Base-by-base conservation (phyloP, 768 basidiomycete species). In the Rubroboletus pulcherrimus region DNA sequence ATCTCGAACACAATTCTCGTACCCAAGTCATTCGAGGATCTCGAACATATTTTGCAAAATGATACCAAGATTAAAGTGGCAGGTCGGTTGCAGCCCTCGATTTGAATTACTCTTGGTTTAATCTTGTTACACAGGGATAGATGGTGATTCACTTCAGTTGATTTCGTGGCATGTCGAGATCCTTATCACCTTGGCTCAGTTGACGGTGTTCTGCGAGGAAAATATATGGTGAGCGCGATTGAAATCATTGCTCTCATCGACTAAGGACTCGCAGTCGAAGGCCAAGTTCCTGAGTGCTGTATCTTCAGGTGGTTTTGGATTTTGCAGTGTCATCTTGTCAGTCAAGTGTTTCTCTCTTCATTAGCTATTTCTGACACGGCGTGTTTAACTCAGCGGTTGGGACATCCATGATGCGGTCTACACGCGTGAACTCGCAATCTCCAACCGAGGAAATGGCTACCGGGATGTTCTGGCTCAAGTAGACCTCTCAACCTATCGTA, bases 11-110 rank as follows among this genome's bases (percentile, higher is more conserved):
- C 80, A 11, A 77, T 75, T 6, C 19, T 41, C 24, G 53, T 63
- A 12, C 85, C 86, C 4, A 75, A 72, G 38, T 79, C 82, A 34
- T 57, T 86, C 2, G 70, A 82, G 9, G 84, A 90, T 7, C 77
- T 97, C 50, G 71, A 77, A 55, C 37, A 63, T 5, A 66, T 84
- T 14, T 74, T 96, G 49, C 54, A 62, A 35, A 3, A 78, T 63
- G 92, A 95, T 68, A 81, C 74, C 66, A 97, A 96, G 73, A 84
- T 98, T 65, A 96, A 97, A 75, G 91, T 98, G 31, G 95, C 93
- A 50, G 94, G 94, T 92, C 49, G 58, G 84, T 73, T 30, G 19
- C 47, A 35, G 43, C 26, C 46, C 43, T 40, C 15, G 31, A 35
- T 54, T 30, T 48, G 35, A 54, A 49, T 40, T 40, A n/a, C 33